phyloP scores from a whole-genome alignment of 208 protist species.

The Herpetomonas tarakana region DNA sequence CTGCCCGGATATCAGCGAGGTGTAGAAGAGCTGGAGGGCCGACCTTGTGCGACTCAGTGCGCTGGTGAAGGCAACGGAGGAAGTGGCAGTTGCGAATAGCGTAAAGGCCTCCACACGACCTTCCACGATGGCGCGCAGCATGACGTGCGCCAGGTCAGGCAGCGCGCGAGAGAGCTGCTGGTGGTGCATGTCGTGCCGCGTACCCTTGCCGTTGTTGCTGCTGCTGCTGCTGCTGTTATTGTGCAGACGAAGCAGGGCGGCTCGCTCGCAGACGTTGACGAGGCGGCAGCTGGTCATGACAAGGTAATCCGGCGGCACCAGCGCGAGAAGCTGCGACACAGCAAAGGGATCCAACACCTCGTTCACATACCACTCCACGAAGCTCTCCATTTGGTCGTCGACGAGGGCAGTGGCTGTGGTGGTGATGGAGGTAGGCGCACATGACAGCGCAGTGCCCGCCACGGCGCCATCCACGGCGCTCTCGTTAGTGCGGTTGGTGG shows the following conservation, averaged over 20 bases:
- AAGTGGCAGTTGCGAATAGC: conserved; percentile 47
- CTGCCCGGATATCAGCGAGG: conserved; percentile 59
- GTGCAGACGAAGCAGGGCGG: neutral
- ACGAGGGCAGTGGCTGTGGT: conserved; percentile 1
- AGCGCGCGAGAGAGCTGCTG: conserved; percentile 42
- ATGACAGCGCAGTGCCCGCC: neutral
- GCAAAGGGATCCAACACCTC: conserved; percentile 70
- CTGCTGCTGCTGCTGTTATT: neutral
- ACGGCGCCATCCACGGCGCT: neutral
- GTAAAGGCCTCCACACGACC: conserved; percentile 51
- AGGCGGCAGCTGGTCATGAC: conserved; percentile 74
- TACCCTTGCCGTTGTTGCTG: conserved; percentile 1
- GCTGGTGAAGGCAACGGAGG: conserved; percentile 61
- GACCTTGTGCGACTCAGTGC: conserved; percentile 28
- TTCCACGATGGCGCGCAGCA: conserved; percentile 60
- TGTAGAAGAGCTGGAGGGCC: conserved; percentile 48
- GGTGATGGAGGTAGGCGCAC: neutral
- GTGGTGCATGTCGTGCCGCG: neutral
- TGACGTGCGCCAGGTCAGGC: conserved; percentile 71
- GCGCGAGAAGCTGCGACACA: conserved; percentile 72
- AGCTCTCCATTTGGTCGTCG: conserved; percentile 38
- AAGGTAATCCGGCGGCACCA: conserved; percentile 68
- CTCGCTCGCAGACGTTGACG: conserved; percentile 54
- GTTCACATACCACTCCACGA: conserved; percentile 87
- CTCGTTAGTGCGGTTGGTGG: neutral